Percentiles rank a stretch among this genome's conserved stretches.
Conservation (phyloP, 2,329 filamentous ascomycete species). For the Colletotrichum paranaense region DNA sequence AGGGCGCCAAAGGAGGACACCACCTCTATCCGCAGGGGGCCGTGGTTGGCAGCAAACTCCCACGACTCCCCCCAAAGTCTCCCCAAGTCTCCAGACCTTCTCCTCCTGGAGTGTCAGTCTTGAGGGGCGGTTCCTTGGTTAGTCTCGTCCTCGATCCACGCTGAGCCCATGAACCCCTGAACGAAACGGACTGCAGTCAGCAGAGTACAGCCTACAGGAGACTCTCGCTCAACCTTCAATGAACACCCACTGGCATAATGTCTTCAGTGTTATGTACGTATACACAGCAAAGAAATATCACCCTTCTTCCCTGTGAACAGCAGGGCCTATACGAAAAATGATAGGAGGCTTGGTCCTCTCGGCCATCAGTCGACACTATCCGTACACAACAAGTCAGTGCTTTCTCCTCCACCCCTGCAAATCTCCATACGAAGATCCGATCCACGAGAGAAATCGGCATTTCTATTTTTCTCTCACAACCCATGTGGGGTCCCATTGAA, state of each 20-base stretch:
- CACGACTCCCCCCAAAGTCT: background rate
- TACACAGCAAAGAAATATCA: background rate
- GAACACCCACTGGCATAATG: background rate
- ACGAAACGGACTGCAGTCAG: background rate
- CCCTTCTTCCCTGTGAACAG: background rate
- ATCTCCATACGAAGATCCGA: constrained; percentile 33
- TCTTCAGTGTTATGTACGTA: background rate
- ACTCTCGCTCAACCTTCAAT: background rate
- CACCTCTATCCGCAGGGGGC: constrained; percentile 14
- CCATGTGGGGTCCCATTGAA: constrained; percentile 33
- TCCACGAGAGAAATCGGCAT: constrained; percentile 28
- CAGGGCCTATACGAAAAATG: background rate
- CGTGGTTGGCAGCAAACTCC: constrained; percentile 5
- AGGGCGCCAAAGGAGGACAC: background rate
- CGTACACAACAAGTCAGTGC: background rate
- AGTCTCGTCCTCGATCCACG: background rate
- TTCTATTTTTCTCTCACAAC: constrained; percentile 32
- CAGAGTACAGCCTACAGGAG: background rate
- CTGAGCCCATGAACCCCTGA: background rate
- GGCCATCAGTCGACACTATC: background rate
- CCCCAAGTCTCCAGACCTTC: background rate
- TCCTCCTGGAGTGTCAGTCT: constrained; percentile 4
- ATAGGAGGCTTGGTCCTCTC: constrained; percentile 15
- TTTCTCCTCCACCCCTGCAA: constrained; percentile 1
- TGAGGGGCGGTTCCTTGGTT: background rate